Evolutionary conservation across 176 grass and related monocot genomes (phyloP), one percentile per base, ranked within the genome.

Genomic region (Paspalum notatum): DNA sequence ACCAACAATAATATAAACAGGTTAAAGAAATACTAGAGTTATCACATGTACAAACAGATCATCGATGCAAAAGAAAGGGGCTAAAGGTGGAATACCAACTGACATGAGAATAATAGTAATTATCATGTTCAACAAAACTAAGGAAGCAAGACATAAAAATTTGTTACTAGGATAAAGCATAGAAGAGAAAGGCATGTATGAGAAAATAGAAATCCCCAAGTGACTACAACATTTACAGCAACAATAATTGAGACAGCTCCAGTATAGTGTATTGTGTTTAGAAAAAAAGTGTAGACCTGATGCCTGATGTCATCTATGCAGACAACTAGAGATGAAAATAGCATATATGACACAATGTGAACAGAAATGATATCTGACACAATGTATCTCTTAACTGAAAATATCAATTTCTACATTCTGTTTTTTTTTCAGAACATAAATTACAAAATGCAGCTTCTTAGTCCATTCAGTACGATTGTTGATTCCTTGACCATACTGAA

Each of bases 1-100:
- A 85, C 41, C 56, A 89, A 75, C 32, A 84, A 52, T 13, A 46
- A 62, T 52, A 43, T 75, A 49, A 80, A 39, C 8, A 89, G 62
- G 53, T 52, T 68, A n/a, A 61, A 52, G 63, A 77, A 76, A 61
- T 77, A 50, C 14, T 7, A 1, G 2, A 69, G 13, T 37, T n/a
- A 2, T 67, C 58, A 59, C 47, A 42, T 84, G 51, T n/a, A 54
- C 39, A 83, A 26, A 65, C 8, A 71, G 37, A 71, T 20, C n/a
- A 71, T 62, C 20, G 3, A 60, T 60, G 54, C 10, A 75, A 76
- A 68, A 48, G 16, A 60, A 24, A 20, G 37, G 37, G 25, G 39
- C 0, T 15, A 9, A 39, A 59, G 67, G 44, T 61, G 54, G 58
- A 32, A 39, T 61, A 21, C 2, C 7, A 60, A 55, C 14, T 44